phyloP scores from a whole-genome alignment of 2,329 filamentous ascomycete genomes.

The Fusarium sublunatum region DNA sequence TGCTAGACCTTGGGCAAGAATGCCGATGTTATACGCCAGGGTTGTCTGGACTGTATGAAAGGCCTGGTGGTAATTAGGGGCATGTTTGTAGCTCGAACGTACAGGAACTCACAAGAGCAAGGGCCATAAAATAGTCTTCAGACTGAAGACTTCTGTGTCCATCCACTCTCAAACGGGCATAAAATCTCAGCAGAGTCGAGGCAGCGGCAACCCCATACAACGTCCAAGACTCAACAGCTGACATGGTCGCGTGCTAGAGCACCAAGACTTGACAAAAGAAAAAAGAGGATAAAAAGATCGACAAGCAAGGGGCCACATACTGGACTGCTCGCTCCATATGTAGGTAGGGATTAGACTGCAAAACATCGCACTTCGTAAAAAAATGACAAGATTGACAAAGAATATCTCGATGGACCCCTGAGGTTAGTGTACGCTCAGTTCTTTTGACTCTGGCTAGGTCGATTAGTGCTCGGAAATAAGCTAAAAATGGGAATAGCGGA shows the following conservation, averaged over 20 bases:
- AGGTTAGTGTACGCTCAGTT: neutral
- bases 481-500: conserved; percentile 3
- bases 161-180: conserved; percentile 43
- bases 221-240: conserved; percentile 45
- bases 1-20: conserved; percentile 60
- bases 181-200: conserved; percentile 47
- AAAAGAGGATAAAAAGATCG: conserved; percentile 6
- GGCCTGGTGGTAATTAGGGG: conserved; percentile 49
- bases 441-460: neutral
- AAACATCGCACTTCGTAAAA: neutral
- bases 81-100: rapidly evolving
- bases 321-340: conserved; percentile 10
- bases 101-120: conserved; percentile 30
- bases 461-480: conserved; percentile 3
- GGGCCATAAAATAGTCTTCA: conserved; percentile 48
- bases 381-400: conserved; percentile 3
- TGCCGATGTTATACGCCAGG: conserved; percentile 61
- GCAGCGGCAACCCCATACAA: conserved; percentile 45
- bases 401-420: conserved; percentile 15
- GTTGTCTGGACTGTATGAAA: conserved; percentile 63
- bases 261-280: conserved; percentile 9
- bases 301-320: neutral
- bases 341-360: neutral
- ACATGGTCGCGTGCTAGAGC: conserved; percentile 20
- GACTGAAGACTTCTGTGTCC: conserved; percentile 42